Conservation (phyloP, 2,329 filamentous ascomycete genomes). For the Karstenula rhodostoma region DNA sequence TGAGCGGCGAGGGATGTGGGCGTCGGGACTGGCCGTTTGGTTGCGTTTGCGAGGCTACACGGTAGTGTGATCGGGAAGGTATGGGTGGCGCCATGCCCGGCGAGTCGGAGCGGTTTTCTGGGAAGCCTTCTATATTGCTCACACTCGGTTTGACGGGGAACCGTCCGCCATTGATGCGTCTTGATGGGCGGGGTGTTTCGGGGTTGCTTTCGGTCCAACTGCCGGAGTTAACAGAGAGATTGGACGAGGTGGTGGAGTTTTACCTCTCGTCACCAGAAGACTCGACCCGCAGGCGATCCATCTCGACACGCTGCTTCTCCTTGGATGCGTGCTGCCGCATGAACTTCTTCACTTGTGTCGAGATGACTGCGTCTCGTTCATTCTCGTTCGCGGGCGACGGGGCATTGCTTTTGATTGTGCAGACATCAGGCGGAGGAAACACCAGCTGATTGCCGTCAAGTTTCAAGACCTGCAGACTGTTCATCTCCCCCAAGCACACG, state of each 20-base stretch:
- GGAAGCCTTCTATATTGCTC: slow-evolving; percentile 67
- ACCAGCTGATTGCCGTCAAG: slow-evolving; percentile 86
- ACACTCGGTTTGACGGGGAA: slow-evolving; percentile 74
- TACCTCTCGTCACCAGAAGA: slow-evolving; percentile 54
- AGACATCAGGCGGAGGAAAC: slow-evolving; percentile 69
- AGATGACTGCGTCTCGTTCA: slow-evolving; percentile 67
- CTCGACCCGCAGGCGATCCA: slow-evolving; percentile 51
- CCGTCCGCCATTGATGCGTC: slow-evolving; percentile 61
- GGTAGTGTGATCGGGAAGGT: slow-evolving; percentile 81
- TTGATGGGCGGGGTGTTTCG: slow-evolving; percentile 78
- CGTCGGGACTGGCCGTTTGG: slow-evolving; percentile 65
- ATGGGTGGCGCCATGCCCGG: slow-evolving; percentile 77
- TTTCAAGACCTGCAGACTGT: slow-evolving; percentile 86
- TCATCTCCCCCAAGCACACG: slow-evolving; percentile 86
- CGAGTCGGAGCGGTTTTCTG: slow-evolving; percentile 70
- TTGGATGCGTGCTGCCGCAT: slow-evolving; percentile 56
- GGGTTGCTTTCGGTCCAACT: slow-evolving; percentile 71
- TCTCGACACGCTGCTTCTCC: slow-evolving; percentile 42
- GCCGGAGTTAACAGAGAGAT: slow-evolving; percentile 27
- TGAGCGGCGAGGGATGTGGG: slow-evolving; percentile 75
- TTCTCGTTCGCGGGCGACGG: slow-evolving; percentile 62
- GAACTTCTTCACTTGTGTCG: slow-evolving; percentile 67
- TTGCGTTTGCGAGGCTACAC: slow-evolving; percentile 68
- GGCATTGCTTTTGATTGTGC: slow-evolving; percentile 50
- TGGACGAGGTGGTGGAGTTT: not conserved